These are phyloP conservation scores for Talaromyces borbonicus DNA, from an alignment of 495 filamentous ascomycete genomes.

Conservation along the genomic window DNA sequence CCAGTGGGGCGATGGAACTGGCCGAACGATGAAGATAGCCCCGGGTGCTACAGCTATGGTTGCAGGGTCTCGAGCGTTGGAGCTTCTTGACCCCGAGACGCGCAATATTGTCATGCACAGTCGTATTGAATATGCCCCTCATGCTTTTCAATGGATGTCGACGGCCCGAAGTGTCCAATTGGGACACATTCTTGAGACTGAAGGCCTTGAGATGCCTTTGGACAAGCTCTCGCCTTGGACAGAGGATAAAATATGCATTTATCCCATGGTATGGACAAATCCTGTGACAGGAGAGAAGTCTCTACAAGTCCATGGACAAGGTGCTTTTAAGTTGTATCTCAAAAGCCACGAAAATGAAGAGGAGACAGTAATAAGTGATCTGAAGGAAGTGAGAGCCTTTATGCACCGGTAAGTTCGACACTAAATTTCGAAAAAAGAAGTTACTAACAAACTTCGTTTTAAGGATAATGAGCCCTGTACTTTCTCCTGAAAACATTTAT, in stretches of 20 bases:
- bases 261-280: constrained; percentile 25
- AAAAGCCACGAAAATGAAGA: constrained; percentile 19
- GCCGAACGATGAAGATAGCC: constrained; percentile 18
- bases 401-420: constrained; percentile 4
- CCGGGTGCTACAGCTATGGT: constrained; percentile 22
- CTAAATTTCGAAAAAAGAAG: neutral
- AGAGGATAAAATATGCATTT: constrained; percentile 16
- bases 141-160: constrained; percentile 25
- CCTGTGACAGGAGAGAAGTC: constrained; percentile 26
- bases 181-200: constrained; percentile 19
- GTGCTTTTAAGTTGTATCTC: constrained; percentile 26
- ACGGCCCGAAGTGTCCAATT: constrained; percentile 17
- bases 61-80: constrained; percentile 15
- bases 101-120: constrained; percentile 15
- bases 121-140: constrained; percentile 22
- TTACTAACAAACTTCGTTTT: neutral
- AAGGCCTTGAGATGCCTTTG: constrained; percentile 19
- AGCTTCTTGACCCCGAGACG: constrained; percentile 15
- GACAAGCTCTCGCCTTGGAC: constrained; percentile 16
- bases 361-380: constrained; percentile 18
- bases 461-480: constrained; percentile 17
- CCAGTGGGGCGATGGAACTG: constrained; percentile 21
- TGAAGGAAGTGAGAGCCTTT: constrained; percentile 17
- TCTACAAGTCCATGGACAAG: constrained; percentile 29
- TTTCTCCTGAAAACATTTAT: constrained; percentile 18